A percentile compares a stretch with the other conserved stretches of the same genome.
phyloP scores from a whole-genome alignment of 768 basidiomycete species.

The Chalciporus chontae region DNA sequence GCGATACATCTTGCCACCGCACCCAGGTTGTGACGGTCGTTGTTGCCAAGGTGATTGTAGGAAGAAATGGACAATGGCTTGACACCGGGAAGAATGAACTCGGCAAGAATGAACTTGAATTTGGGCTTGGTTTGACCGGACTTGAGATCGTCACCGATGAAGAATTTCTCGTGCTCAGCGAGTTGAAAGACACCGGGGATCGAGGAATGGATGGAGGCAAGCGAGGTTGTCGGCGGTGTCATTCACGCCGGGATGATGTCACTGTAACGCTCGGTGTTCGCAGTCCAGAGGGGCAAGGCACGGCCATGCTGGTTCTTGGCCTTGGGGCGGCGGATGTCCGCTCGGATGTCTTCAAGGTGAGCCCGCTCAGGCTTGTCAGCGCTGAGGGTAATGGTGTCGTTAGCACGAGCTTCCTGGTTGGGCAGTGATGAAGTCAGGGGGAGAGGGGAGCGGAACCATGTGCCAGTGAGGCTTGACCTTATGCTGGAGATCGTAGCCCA shows the following conservation, averaged over 20 bases:
- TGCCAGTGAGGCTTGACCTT: slow-evolving; percentile 85
- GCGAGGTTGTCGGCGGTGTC: slow-evolving; percentile 88
- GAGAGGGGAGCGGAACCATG: slow-evolving; percentile 86
- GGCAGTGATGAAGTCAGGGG: slow-evolving; percentile 94
- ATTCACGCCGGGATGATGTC: slow-evolving; percentile 93
- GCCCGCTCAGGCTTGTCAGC: slow-evolving; percentile 81
- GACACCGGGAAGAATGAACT: slow-evolving; percentile 98
- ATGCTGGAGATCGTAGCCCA: slow-evolving; percentile 95
- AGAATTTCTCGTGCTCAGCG: slow-evolving; percentile 82
- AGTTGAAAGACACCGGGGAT: slow-evolving; percentile 93
- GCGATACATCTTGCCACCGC: too few species aligned
- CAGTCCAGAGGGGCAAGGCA: slow-evolving; percentile 96
- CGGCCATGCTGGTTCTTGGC: slow-evolving; percentile 75
- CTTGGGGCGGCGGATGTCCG: slow-evolving; percentile 96
- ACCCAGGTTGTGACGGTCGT: slow-evolving; percentile 90
- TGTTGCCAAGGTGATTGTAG: slow-evolving; percentile 99
- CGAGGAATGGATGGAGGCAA: slow-evolving; percentile 75
- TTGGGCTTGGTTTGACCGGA: slow-evolving; percentile 98
- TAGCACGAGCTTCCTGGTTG: slow-evolving; percentile 94
- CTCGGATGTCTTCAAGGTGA: slow-evolving; percentile 88
- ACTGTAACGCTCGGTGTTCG: slow-evolving; percentile 97
- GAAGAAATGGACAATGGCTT: slow-evolving; percentile 96
- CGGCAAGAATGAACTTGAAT: slow-evolving; percentile 91
- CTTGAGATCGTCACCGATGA: slow-evolving; percentile 98
- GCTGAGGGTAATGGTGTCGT: slow-evolving; percentile 88